These are phyloP conservation scores for Candida manassasensis DNA, from an alignment of 805 yeast species.

Conservation along the genomic window DNA sequence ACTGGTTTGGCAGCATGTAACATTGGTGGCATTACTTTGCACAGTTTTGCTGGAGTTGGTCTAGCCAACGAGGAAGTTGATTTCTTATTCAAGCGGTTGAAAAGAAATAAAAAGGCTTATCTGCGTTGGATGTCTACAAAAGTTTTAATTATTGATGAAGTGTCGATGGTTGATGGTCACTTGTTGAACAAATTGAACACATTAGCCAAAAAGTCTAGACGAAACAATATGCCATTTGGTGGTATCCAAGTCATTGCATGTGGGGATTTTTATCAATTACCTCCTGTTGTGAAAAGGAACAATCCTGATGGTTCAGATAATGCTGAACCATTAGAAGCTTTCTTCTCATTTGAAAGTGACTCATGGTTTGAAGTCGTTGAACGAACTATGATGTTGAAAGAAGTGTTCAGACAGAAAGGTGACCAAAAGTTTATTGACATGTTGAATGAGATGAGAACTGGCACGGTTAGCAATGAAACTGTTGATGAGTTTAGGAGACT, in stretches of 20 bases:
- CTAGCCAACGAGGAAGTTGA: constrained; percentile 53
- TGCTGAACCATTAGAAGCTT: constrained; percentile 14
- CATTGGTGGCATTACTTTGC: constrained; percentile 74
- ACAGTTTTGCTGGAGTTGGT: constrained; percentile 76
- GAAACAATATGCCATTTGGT: constrained; percentile 58
- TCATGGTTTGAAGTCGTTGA: constrained; percentile 60
- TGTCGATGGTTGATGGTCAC: constrained; percentile 74
- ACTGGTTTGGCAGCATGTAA: constrained; percentile 83
- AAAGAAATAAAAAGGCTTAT: constrained; percentile 44
- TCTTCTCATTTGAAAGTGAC: constrained; percentile 61
- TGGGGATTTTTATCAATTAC: constrained; percentile 81
- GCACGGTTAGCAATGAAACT: constrained; percentile 48
- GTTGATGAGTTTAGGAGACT: constrained; percentile 46
- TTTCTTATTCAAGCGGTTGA: constrained; percentile 47
- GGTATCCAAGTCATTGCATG: constrained; percentile 73
- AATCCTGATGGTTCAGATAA: constrained; percentile 23
- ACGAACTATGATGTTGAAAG: constrained; percentile 53
- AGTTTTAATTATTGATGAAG: constrained; percentile 71
- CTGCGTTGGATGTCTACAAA: constrained; percentile 52
- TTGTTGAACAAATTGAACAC: constrained; percentile 59
- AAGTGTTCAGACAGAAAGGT: constrained; percentile 73
- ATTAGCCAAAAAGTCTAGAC: constrained; percentile 51
- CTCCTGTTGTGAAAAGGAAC: constrained; percentile 54
- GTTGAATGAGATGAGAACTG: constrained; percentile 72
- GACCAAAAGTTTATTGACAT: constrained; percentile 65